Evolutionary conservation across 1,284 basidiomycete species (phyloP), one percentile per base, ranked within the genome.

Genomic region (Chondrostereum purpureum): DNA sequence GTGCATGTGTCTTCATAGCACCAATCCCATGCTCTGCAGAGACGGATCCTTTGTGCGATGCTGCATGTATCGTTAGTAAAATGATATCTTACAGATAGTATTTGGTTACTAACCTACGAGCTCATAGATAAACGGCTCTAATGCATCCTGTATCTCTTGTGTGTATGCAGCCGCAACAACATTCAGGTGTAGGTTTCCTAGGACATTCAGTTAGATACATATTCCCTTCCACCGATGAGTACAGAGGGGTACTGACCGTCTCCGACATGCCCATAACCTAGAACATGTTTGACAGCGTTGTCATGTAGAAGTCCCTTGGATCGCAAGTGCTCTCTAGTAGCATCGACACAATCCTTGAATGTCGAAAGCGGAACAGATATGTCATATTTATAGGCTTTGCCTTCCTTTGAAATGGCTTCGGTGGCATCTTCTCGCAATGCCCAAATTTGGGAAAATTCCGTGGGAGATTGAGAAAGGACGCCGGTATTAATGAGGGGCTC

Each of bases 11-110:
- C 69, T 99, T 99, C 89, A 94, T 94, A 0, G 87, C 74, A 3
- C 96, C 92, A 45, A 99, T 81, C 2, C 96, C 95, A 63, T 99
- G 95, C 61, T 99, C 95, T 1, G 96, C 96, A 5, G 92, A 96
- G 53, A 99, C 83, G 0, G 94, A 97, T 1, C 96, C 96, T 40
- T 80, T 77, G 60, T 86, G 73, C 4, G 74, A 77, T 17, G 78
- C 81, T 86, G 47, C 39, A 31, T 5, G 39, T 38, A 23, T 40
- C 40, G 5, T 27, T 37, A 36, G 16, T 35, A 18, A 17, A n/a
- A n/a, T n/a, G n/a, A n/a, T n/a, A n/a, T n/a, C n/a, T n/a, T n/a
- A n/a, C n/a, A n/a, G n/a, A n/a, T n/a, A n/a, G n/a, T n/a, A n/a
- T n/a, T n/a, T n/a, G 41, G 24, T 41, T 22, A 76, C 84, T 56